A percentile compares a stretch with the other conserved stretches of the same genome.
phyloP scores from a whole-genome alignment of 352 stramenopile species.

The Elongisporangium anandrum region DNA sequence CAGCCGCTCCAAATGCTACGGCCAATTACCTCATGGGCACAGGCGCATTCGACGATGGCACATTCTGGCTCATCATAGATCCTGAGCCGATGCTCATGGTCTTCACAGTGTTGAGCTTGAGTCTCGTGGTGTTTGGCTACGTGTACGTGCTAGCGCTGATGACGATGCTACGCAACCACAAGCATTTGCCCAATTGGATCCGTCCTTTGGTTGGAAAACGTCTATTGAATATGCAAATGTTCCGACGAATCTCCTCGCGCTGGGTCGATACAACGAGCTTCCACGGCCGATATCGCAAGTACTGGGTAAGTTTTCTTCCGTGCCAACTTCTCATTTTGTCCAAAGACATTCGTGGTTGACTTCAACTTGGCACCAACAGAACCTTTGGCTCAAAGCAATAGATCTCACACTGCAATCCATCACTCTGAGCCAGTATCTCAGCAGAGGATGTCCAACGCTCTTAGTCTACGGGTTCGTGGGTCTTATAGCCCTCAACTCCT shows the following conservation, averaged over 20 bases:
- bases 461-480: constrained; percentile 15
- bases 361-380: constrained; percentile 10
- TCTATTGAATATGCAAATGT: background rate
- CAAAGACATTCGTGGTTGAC: background rate
- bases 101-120: background rate
- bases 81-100: background rate
- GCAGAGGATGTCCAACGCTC: constrained; percentile 14
- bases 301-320: background rate
- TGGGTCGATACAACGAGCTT: background rate
- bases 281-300: background rate
- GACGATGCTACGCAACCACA: constrained; percentile 12
- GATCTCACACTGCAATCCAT: constrained; percentile 22
- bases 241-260: background rate
- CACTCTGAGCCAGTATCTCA: constrained; percentile 17
- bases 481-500: constrained; percentile 11
- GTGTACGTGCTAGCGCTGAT: constrained; percentile 19
- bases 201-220: background rate
- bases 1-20: background rate
- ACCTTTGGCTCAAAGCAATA: constrained; percentile 23
- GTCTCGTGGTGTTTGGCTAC: constrained; percentile 7
- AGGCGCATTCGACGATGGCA: background rate
- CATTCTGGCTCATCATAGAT: constrained; percentile 27
- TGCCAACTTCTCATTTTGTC: too few relatives aligned
- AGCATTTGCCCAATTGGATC: background rate
- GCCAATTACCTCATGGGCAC: background rate